Conservation (phyloP, 2,329 filamentous ascomycete genomes). For the Fusarium ramigenum region DNA sequence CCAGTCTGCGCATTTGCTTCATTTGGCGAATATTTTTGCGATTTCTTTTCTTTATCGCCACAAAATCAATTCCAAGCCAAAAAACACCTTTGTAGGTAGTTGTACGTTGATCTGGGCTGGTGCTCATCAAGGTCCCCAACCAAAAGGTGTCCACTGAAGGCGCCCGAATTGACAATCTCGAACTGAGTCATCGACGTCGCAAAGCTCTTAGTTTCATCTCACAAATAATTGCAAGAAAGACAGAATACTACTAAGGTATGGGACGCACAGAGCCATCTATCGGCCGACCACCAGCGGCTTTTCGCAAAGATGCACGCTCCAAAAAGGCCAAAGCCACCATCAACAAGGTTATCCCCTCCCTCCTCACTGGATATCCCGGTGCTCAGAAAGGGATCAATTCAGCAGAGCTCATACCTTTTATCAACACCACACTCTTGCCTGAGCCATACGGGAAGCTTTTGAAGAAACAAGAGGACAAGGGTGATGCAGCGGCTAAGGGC, state of each 20-base stretch:
- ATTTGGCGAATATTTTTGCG: no score
- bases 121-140: constrained; percentile 16
- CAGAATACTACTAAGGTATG: constrained; percentile 34
- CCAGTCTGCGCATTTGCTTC: background rate
- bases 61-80: rapidly evolving
- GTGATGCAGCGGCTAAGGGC: background rate
- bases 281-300: constrained; percentile 35
- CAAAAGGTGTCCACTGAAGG: background rate
- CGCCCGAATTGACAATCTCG: background rate
- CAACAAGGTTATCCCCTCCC: constrained; percentile 66
- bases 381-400: constrained; percentile 64
- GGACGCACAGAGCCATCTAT: constrained; percentile 40
- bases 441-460: no score
- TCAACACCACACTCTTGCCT: rapidly evolving
- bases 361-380: constrained; percentile 62
- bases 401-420: constrained; percentile 53
- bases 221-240: no score
- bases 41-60: no score
- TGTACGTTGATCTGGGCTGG: rapidly evolving
- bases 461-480: constrained; percentile 29
- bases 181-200: background rate
- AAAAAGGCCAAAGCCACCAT: constrained; percentile 66
- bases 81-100: constrained; percentile 12
- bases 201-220: background rate
- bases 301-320: constrained; percentile 54